Conservation (phyloP, 2,329 filamentous ascomycete genomes). For the Fusarium vanettenii region DNA sequence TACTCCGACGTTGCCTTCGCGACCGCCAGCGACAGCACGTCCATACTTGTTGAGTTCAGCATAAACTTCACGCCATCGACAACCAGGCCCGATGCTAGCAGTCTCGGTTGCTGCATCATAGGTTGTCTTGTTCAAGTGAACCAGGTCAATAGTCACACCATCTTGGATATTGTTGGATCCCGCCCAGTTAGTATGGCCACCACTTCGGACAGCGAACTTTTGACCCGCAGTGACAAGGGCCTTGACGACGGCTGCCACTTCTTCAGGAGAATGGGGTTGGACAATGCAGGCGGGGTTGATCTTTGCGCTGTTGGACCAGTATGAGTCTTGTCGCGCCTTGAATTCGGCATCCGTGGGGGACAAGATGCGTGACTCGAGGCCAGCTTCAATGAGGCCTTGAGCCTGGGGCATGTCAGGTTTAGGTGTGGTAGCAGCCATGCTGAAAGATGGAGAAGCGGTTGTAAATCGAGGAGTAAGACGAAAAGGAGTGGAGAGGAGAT, state of each 20-base stretch:
- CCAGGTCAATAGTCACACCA: slow-evolving; percentile 16
- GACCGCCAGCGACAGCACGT: slow-evolving; percentile 57
- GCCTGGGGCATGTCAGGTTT: slow-evolving; percentile 2
- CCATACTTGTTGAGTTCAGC: slow-evolving; percentile 44
- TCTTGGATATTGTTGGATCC: slow-evolving; percentile 21
- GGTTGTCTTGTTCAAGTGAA: slow-evolving; percentile 24
- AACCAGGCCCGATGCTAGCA: slow-evolving; percentile 57
- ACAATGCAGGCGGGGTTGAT: slow-evolving; percentile 28
- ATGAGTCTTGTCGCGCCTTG: slow-evolving; percentile 28
- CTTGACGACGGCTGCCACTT: slow-evolving; percentile 15
- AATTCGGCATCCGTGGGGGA: slow-evolving; percentile 16
- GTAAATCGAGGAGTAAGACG: neutral
- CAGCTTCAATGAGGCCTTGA: slow-evolving; percentile 15
- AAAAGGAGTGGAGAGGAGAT: neutral
- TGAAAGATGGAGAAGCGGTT: neutral
- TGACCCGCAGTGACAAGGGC: slow-evolving; percentile 14
- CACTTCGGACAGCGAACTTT: slow-evolving; percentile 19
- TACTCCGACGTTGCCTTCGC: slow-evolving; percentile 50
- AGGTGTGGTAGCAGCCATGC: slow-evolving; percentile 8
- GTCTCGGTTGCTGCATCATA: slow-evolving; percentile 44
- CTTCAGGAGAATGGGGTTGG: slow-evolving; percentile 18
- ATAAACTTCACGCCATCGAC: slow-evolving; percentile 52
- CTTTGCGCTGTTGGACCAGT: slow-evolving; percentile 34
- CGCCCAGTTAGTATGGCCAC: slow-evolving; percentile 20
- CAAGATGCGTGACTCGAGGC: slow-evolving; percentile 17